Base-by-base conservation (phyloP, 1,284 basidiomycete genomes). In the Phylloboletellus chloephorus region DNA sequence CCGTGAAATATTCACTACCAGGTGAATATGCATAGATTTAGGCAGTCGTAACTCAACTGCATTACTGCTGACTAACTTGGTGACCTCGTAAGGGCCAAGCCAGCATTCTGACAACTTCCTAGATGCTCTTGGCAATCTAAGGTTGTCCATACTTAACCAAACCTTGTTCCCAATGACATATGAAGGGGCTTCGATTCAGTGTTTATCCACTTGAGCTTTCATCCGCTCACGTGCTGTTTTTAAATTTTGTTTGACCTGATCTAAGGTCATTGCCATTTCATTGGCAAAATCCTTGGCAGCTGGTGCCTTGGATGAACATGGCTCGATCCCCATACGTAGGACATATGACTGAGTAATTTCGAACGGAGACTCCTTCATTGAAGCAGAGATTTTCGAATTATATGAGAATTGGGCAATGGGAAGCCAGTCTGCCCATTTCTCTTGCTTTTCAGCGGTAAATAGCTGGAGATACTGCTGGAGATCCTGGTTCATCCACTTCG, bases 401-500 rank as follows among this genome's bases (percentile, higher is more conserved):
- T 59, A 56, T 1, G 51, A 44, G 37, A 67, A 67, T 33, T 67
- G 55, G 0, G 58, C 47, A 6, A 65, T 17, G 1, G 61, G 57
- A 0, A 67, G 39, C 28, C 47, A 52, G 9, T 50, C 31, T 3
- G 43, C 37, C 68, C 69, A 73, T 44, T 70, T 50, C 42, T 61
- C 46, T 46, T 71, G 71, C 13, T 56, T 16, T 38, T 67, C 54
- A 31, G 62, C 57, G 20, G 52, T 36, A 38, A 57, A 66, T 8
- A 56, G 25, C 1, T 54, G 24, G 5, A 67, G 52, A 35, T 62
- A 64, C 23, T 56, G 43, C 36, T 68, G 61, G 1, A 72, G 20
- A 24, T 58, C 54, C 44, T 66, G 60, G 41, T 68, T 71, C 0
- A 61, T 44, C 0, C 54, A 37, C 48, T 72, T n/a, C n/a, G n/a